Evolutionary conservation across 441 rosid genomes (phyloP), one percentile per base, ranked within the genome.

Genomic region (Bruguiera hainesii): DNA sequence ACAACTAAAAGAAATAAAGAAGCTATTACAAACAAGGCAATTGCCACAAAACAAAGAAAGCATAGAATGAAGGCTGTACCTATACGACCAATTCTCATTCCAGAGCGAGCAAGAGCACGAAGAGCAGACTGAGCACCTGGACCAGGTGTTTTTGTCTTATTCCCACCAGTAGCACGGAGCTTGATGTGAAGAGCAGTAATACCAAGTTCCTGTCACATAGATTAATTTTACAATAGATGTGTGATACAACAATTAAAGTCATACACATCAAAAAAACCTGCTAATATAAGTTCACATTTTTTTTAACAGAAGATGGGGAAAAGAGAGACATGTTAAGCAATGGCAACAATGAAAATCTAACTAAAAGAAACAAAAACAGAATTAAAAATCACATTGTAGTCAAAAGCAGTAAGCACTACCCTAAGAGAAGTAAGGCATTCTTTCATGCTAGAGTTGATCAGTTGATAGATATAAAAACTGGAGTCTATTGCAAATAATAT

Each of bases 91-190:
- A 92, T 88, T 76, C 81, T 89, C 98, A 89, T 92, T 66, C 95
- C 93, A 35, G 96, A 87, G 74, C 92, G 96, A 68, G 97, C 92
- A 75, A 90, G 90, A 1, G 96, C 98, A 75, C 91, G 84, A 19
- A 89, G 89, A 35, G 96, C 91, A 48, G 96, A 87, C 78, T 91
- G 94, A 58, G 94, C 97, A 65, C 97, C 97, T 7, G 96, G 97
- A 60, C 96, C 96, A 73, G 96, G 96, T 52, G 96, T 89, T 79
- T 89, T 91, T 55, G 94, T 89, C 79, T 91, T 91, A 84, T 91
- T 91, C 63, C 94, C 96, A 25, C 98, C 96, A 15, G 95, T 92
- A 28, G 96, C 96, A 70, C 95, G 88, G 21, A 92, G 92, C 82
- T 89, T 92, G 72, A 92, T 87, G 50, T 89, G 96, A 21, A 92